Conservation (phyloP, 2,329 filamentous ascomycete genomes). For the Talaromyces sp. region DNA sequence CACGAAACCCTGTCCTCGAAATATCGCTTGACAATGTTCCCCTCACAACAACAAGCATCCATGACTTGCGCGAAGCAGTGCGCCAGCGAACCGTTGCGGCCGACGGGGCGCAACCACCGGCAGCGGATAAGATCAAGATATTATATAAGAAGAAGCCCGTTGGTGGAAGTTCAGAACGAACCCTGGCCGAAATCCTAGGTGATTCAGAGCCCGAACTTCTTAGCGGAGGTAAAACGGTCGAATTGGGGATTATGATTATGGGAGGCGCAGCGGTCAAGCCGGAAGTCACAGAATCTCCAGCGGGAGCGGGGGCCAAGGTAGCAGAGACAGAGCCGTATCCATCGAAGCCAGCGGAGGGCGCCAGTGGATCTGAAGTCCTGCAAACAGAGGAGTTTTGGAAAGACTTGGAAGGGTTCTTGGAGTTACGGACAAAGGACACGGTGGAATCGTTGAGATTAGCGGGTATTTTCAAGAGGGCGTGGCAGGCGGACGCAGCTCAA, state of each 20-base stretch:
- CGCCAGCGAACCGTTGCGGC: conserved; percentile 62
- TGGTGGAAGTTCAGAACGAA: conserved; percentile 60
- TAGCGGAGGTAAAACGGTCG: conserved; percentile 53
- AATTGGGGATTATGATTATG: conserved; percentile 86
- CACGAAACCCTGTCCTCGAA: conserved; percentile 71
- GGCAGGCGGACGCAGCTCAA: conserved; percentile 48
- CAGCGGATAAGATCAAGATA: conserved; percentile 73
- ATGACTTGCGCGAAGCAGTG: conserved; percentile 73
- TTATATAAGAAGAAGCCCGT: conserved; percentile 86
- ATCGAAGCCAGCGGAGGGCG: conserved; percentile 48
- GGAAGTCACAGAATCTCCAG: conserved; percentile 30
- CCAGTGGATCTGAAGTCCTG: conserved; percentile 61
- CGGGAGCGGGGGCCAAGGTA: conserved; percentile 30
- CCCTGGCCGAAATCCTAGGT: conserved; percentile 68
- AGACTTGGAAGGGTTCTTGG: conserved; percentile 77
- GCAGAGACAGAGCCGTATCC: conserved; percentile 28
- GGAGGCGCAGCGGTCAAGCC: conserved; percentile 60
- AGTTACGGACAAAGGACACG: conserved; percentile 73
- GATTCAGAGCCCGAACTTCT: conserved; percentile 49
- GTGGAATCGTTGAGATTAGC: conserved; percentile 63
- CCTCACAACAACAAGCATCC: conserved; percentile 68
- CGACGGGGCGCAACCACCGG: conserved; percentile 38
- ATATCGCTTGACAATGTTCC: conserved; percentile 62
- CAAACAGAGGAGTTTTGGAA: conserved; percentile 77
- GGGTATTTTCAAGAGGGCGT: conserved; percentile 68